Conservation (phyloP, 169 alveolate species). For the Plasmodium billcollinsi region DNA sequence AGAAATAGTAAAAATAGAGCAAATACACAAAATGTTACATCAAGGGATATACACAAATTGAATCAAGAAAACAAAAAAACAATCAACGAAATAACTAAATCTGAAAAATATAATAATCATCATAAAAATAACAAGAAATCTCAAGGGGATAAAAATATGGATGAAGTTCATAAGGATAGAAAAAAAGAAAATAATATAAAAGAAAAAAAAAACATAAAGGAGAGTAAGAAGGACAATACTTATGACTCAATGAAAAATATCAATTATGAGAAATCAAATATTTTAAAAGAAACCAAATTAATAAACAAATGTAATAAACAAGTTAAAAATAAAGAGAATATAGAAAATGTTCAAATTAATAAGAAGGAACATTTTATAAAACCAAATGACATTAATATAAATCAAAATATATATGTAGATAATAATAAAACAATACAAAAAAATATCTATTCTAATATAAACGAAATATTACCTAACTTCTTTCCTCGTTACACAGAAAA, state of each 20-base stretch:
- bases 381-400: neutral
- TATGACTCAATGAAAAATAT: neutral
- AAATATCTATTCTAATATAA: neutral
- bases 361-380: neutral
- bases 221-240: neutral
- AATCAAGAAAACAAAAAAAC: no score
- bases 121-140: neutral
- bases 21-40: no score
- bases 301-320: constrained; percentile 7
- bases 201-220: constrained; percentile 2
- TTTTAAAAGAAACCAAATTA: constrained; percentile 33
- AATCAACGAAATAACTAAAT: no score
- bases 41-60: no score
- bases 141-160: neutral
- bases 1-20: no score
- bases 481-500: neutral
- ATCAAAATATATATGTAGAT: neutral
- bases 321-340: constrained; percentile 1
- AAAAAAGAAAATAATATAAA: neutral
- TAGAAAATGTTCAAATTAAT: neutral
- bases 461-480: neutral
- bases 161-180: neutral
- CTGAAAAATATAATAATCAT: no score
- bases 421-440: constrained; percentile 21
- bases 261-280: neutral